Percentiles rank a stretch among this genome's conserved stretches.
These are phyloP conservation scores for Leucosporidium scottii DNA, from an alignment of 768 basidiomycete species.

Conservation along the genomic window DNA sequence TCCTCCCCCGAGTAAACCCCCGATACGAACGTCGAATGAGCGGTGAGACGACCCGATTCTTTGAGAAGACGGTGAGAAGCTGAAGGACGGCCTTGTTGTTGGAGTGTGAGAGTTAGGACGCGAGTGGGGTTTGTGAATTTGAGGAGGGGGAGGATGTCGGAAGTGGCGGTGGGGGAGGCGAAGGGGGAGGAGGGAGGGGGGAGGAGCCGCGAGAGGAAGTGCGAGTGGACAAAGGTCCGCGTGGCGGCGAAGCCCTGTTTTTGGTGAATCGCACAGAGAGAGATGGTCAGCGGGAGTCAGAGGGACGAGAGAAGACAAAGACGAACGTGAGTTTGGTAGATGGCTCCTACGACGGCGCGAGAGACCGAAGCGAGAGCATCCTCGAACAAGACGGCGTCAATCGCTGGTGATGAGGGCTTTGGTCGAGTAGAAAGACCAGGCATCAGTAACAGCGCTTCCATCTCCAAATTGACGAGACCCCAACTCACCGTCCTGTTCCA, in stretches of 20 bases:
- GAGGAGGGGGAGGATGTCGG: conserved; percentile 70
- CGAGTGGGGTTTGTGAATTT: conserved; percentile 78
- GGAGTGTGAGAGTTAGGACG: conserved; percentile 64
- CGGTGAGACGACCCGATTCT: conserved; percentile 85
- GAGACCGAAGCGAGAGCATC: conserved; percentile 85
- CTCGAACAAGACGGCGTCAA: conserved; percentile 53
- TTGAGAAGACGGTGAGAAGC: conserved; percentile 63
- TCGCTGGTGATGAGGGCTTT: conserved; percentile 25
- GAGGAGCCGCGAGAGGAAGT: conserved; percentile 71
- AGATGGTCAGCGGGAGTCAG: not conserved
- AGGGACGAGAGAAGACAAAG: not conserved
- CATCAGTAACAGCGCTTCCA: too few relatives aligned
- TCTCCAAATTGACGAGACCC: too few relatives aligned
- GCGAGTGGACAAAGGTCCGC: conserved; percentile 78
- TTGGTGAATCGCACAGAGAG: too few relatives aligned
- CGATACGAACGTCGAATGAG: conserved; percentile 90
- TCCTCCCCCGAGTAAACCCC: conserved; percentile 75
- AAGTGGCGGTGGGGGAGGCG: conserved; percentile 76
- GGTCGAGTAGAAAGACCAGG: conserved; percentile 36
- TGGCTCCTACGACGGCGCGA: conserved; percentile 74
- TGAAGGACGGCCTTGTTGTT: conserved; percentile 52
- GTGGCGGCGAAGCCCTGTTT: conserved; percentile 59
- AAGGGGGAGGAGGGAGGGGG: conserved; percentile 79
- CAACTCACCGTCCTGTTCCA: conserved; percentile 74
- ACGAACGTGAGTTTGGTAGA: conserved; percentile 75